Evolutionary conservation across 441 rosid species (phyloP), one percentile per base, ranked within the genome.

Genomic region (Sinapis alba): DNA sequence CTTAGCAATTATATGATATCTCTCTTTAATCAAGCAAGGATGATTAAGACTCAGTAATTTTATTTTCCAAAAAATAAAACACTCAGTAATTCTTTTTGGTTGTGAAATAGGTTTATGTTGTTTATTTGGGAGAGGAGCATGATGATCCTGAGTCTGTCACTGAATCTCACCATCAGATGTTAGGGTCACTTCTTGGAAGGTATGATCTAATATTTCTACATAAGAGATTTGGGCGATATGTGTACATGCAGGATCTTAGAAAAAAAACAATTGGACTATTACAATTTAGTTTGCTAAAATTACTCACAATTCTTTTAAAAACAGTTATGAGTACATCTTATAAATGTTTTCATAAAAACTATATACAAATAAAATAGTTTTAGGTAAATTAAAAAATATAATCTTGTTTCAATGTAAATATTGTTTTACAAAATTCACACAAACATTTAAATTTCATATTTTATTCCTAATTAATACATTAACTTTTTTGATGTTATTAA

Each of bases 181-280:
- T 76, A 1, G 20, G 51, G 70, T 69, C 79, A 53, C 59, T 76
- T 62, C 70, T 76, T 62, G 79, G 79, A 76, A 76, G 69, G 79
- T 75, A 69, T 61, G 45, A 7, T 47, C 9, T 47, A 45, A 36
- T 34, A 36, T 36, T 36, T 36, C 13, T 36, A 36, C 3, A 36
- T 36, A 36, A 11, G 43, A 34, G 3, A 32, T 32, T 32, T 32
- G 36, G 36, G 7, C 9, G 36, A 32, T 7, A 32, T 8, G 36
- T 32, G 7, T 32, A 32, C 36, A 32, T 32, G 36, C 10, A 32
- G 36, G 36, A 32, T 34, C 43, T 36, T 36, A 36, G 43, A 36
- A 11, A 36, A 11, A 36, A 36, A 36, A 32, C 9, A 36, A 36
- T 2, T 36, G 13, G 43, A 36, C 43, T 36, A 36, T 36, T 36